phyloP scores from a whole-genome alignment of 2,329 filamentous ascomycete genomes.

The Neobulgaria alba region DNA sequence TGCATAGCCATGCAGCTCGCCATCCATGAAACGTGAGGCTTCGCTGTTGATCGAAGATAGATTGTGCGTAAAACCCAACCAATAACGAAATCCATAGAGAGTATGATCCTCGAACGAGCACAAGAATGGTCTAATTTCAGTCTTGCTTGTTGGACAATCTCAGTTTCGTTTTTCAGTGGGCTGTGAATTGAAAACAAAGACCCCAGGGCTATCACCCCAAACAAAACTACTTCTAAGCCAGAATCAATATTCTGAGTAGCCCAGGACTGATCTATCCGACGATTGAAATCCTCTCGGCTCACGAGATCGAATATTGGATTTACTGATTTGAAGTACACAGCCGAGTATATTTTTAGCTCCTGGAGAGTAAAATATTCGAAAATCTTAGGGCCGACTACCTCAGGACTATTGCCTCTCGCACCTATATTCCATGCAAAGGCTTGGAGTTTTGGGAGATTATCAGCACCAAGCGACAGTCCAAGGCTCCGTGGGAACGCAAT shows the following conservation, averaged over 20 bases:
- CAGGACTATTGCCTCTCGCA: conserved; percentile 24
- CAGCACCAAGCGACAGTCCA: conserved; percentile 27
- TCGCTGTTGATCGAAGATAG: conserved; percentile 23
- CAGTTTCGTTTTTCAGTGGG: conserved; percentile 19
- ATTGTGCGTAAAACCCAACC: conserved; percentile 22
- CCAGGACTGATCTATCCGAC: conserved; percentile 27
- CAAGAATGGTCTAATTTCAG: conserved; percentile 16
- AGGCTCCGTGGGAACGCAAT: conserved; percentile 29
- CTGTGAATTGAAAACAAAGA: conserved; percentile 26
- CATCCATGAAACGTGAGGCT: conserved; percentile 23
- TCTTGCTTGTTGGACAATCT: conserved; percentile 21
- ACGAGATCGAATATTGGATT: conserved; percentile 29
- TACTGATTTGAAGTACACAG: conserved; percentile 25
- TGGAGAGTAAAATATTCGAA: conserved; percentile 22
- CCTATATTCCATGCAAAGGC: conserved; percentile 32
- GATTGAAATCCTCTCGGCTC: conserved; percentile 21
- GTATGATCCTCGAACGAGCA: conserved; percentile 10
- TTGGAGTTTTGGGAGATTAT: conserved; percentile 30
- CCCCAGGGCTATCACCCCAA: conserved; percentile 28
- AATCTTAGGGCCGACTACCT: conserved; percentile 26
- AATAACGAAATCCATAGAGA: conserved; percentile 18
- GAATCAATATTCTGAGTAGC: conserved; percentile 17
- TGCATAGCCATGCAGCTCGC: conserved; percentile 22
- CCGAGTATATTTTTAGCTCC: conserved; percentile 22
- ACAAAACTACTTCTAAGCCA: conserved; percentile 30